Evolutionary conservation across 805 yeast species (phyloP), one percentile per base, ranked within the genome.

Genomic region (Myxozyma neotropica): DNA sequence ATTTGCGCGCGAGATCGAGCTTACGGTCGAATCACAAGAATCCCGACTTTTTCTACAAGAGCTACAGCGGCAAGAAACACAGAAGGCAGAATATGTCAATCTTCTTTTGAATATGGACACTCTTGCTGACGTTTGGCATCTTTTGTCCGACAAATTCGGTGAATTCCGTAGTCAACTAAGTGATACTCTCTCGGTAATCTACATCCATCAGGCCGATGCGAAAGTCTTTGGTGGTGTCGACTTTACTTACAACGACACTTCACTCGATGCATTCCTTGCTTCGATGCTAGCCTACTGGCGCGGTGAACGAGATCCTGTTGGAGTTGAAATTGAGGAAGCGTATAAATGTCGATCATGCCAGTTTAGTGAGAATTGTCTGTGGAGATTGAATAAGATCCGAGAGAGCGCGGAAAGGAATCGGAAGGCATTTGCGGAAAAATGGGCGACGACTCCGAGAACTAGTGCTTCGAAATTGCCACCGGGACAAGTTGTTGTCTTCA

Each of bases 321-420:
- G 67, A 13, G 67, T 63, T 4, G 65, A 61, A n/a, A 52, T 52
- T n/a, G 64, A 59, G 29, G 65, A 64, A 23, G 58, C 66, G 17
- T 52, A 48, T 53, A 64, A 64, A 40, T 64, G 67, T 53, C 58
- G 59, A 17, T 19, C 26, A 12, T 64, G 67, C 38, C 39, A 40
- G 17, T 64, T 59, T 45, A 45, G 59, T 8, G 54, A 53, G 4
- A 21, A 47, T 3, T 64, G 67, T 35, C 33, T 33, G 17, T 62
- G 66, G 66, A 43, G 64, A 19, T 35, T 50, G 2, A 53, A 47
- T n/a, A 54, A 54, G 26, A 51, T 63, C 12, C 54, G 51, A 7
- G 61, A 61, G 39, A 44, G 49, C 35, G 46, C 67, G 31, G 36
- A 33, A 36, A 44, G 46, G 15, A 54, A 58, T 47, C 43, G 62